These are phyloP conservation scores for Sugiyamaella sp. DNA, from an alignment of 1,139 yeast genomes.

Conservation along the genomic window DNA sequence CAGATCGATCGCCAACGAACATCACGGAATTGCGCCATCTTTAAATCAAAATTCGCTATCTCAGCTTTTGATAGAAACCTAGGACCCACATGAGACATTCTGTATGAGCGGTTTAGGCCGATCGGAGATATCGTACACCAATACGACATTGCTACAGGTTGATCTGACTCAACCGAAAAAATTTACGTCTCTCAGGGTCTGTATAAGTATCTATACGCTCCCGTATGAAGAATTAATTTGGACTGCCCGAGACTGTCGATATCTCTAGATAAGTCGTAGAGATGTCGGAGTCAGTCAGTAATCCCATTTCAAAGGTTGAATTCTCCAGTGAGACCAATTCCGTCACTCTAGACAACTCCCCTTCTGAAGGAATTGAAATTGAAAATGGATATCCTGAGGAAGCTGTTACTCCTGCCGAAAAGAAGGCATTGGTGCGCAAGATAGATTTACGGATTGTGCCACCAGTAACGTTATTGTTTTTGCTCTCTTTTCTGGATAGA, in stretches of 20 bases:
- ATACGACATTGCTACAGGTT: background rate
- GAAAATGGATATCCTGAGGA: constrained; percentile 1
- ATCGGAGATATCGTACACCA: too few relatives aligned
- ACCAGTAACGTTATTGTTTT: constrained; percentile 65
- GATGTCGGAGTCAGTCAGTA: background rate
- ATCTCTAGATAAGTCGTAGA: background rate
- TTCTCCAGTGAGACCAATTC: background rate
- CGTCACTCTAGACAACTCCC: too few relatives aligned
- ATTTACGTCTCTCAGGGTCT: background rate
- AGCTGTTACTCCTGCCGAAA: constrained; percentile 1
- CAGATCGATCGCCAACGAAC: background rate
- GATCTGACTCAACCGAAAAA: background rate
- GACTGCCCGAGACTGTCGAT: too few relatives aligned
- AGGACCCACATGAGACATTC: background rate
- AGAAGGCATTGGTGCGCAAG: constrained; percentile 54
- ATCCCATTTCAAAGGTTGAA: background rate
- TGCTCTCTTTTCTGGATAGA: constrained; percentile 68
- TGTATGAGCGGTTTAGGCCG: background rate
- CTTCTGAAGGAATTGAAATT: too few relatives aligned
- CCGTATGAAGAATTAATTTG: too few relatives aligned
- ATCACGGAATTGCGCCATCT: constrained; percentile 1
- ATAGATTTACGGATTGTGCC: constrained; percentile 67
- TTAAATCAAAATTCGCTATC: background rate
- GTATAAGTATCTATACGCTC: background rate
- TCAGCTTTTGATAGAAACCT: background rate